Conservation (phyloP, 768 basidiomycete species). For the Harrya chromipes region DNA sequence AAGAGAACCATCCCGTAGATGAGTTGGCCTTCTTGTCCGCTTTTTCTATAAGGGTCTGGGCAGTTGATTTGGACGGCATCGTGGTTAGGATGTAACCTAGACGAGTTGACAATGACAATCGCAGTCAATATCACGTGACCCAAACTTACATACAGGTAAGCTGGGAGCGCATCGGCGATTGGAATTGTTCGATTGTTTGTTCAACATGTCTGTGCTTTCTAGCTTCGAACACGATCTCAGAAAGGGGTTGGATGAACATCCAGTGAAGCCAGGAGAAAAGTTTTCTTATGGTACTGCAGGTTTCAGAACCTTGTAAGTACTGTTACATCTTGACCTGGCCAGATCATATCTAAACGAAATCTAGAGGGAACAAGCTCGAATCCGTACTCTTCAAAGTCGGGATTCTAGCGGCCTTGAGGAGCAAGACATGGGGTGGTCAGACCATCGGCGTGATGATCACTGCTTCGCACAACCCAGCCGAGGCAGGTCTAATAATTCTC, state of each 20-base stretch:
- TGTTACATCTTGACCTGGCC: conserved; percentile 1
- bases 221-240: conserved; percentile 42
- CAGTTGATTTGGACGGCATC: conserved; percentile 78
- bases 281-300: conserved; percentile 95
- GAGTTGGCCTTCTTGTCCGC: conserved; percentile 92
- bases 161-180: too few species aligned
- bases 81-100: conserved; percentile 11
- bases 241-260: conserved; percentile 56
- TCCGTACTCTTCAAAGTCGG: conserved; percentile 95
- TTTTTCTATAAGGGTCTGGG: conserved; percentile 72
- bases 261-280: conserved; percentile 62
- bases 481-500: conserved; percentile 45
- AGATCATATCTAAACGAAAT: conserved; percentile 9
- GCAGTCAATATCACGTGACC: conserved; percentile 17
- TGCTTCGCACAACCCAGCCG: conserved; percentile 99
- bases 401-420: conserved; percentile 83
- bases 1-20: conserved; percentile 86
- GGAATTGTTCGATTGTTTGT: not conserved
- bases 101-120: not conserved
- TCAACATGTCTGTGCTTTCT: conserved; percentile 34
- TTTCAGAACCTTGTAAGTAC: conserved; percentile 82
- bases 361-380: conserved; percentile 69
- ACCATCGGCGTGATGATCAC: conserved; percentile 98
- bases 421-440: conserved; percentile 87
- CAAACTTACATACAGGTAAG: too few species aligned